These are phyloP conservation scores for Trichophaea hybrida DNA, from an alignment of 2,329 filamentous ascomycete species.

Conservation along the genomic window DNA sequence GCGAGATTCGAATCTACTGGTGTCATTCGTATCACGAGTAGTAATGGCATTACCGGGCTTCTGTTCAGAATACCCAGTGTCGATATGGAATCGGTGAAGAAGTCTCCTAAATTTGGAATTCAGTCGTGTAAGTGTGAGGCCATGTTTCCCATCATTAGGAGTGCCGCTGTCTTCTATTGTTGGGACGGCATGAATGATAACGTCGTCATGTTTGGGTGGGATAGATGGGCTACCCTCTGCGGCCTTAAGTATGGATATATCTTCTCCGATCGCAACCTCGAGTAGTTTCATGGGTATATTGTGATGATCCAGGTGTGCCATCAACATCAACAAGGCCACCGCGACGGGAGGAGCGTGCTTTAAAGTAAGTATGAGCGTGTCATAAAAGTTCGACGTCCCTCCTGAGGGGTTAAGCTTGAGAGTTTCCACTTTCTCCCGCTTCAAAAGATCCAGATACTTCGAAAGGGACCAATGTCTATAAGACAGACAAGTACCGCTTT, in stretches of 20 bases:
- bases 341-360: neutral
- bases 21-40: neutral
- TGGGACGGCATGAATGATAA: too few relatives aligned
- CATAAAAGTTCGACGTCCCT: neutral
- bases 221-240: too few relatives aligned
- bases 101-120: too few relatives aligned
- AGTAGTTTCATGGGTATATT: conserved; percentile 5
- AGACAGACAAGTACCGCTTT: conserved; percentile 1
- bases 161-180: too few relatives aligned
- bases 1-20: too few relatives aligned
- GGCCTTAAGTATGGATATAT: too few relatives aligned
- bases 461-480: conserved; percentile 1
- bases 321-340: conserved; percentile 2
- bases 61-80: neutral
- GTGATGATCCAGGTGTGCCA: conserved; percentile 7
- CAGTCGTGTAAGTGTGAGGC: too few relatives aligned
- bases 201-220: too few relatives aligned
- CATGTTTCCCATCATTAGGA: too few relatives aligned
- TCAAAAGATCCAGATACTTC: conserved; percentile 5
- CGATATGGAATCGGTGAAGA: too few relatives aligned
- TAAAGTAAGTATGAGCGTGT: conserved; percentile 7
- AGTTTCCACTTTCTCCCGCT: conserved; percentile 5
- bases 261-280: neutral
- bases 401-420: neutral
- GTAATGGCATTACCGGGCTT: neutral